A percentile compares a stretch with the other conserved stretches of the same genome.
phyloP scores from a whole-genome alignment of 805 yeast genomes.

The Clavispora santaluciae region DNA sequence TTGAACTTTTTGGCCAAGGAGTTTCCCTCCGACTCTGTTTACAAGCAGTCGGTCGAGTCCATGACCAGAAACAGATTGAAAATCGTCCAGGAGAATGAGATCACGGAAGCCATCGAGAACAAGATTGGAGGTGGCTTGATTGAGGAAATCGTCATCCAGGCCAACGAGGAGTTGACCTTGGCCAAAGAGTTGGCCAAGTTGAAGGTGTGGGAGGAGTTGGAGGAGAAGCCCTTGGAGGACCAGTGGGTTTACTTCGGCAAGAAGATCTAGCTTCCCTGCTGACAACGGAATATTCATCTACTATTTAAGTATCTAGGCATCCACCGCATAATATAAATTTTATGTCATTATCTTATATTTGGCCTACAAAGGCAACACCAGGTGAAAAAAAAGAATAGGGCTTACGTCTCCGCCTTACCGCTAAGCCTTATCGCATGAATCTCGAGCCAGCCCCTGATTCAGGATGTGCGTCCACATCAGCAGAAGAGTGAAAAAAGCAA shows the following conservation, averaged over 20 bases:
- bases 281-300: neutral
- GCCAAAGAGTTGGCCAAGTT: conserved; percentile 63
- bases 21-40: conserved; percentile 70
- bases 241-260: conserved; percentile 83
- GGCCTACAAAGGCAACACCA: conserved; percentile 1
- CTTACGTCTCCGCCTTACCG: too few species aligned
- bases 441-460: too few species aligned
- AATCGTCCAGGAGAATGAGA: conserved; percentile 60
- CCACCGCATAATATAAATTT: neutral
- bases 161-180: conserved; percentile 70
- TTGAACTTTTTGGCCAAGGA: conserved; percentile 50
- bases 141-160: conserved; percentile 79
- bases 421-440: too few species aligned
- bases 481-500: neutral
- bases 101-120: conserved; percentile 61
- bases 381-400: too few species aligned
- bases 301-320: neutral
- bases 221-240: conserved; percentile 72
- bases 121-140: conserved; percentile 78
- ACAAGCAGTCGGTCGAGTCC: conserved; percentile 68
- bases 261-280: conserved; percentile 36
- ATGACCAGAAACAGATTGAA: conserved; percentile 65
- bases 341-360: neutral
- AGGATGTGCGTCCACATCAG: too few species aligned
- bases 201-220: conserved; percentile 76